Conservation (phyloP, 2,329 filamentous ascomycete genomes). For the Trichoderma harzianum region DNA sequence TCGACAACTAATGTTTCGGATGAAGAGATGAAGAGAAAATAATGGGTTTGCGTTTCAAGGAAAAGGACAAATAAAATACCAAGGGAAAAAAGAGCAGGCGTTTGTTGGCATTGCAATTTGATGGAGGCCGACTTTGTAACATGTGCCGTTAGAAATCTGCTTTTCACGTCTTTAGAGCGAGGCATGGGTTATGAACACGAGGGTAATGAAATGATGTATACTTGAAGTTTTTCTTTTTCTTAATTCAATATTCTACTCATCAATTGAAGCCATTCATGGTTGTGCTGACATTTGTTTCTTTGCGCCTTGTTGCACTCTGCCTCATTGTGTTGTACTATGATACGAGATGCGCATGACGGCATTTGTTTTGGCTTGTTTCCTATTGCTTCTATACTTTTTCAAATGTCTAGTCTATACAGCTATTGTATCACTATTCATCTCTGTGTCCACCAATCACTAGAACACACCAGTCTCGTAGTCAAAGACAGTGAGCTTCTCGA, state of each 20-base stretch:
- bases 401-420: too few relatives aligned
- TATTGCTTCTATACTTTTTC: background rate
- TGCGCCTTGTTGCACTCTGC: background rate
- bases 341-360: too few relatives aligned
- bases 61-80: background rate
- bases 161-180: background rate
- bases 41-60: background rate
- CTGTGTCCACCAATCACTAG: background rate
- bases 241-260: background rate
- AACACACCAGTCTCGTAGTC: background rate
- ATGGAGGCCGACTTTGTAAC: background rate
- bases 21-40: background rate
- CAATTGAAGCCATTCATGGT: background rate
- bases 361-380: background rate
- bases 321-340: background rate
- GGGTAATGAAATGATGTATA: background rate
- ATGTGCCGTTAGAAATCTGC: background rate
- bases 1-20: slow-evolving; percentile 45
- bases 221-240: background rate
- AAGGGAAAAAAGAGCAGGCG: slow-evolving; percentile 1
- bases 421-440: background rate
- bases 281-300: background rate
- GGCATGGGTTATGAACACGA: background rate
- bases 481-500: background rate
- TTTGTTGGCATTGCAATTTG: slow-evolving; percentile 9